Percentiles rank a stretch among this genome's conserved stretches.
Conservation (phyloP, 1,139 yeast genomes). For the Wickerhamiella infanticola region DNA sequence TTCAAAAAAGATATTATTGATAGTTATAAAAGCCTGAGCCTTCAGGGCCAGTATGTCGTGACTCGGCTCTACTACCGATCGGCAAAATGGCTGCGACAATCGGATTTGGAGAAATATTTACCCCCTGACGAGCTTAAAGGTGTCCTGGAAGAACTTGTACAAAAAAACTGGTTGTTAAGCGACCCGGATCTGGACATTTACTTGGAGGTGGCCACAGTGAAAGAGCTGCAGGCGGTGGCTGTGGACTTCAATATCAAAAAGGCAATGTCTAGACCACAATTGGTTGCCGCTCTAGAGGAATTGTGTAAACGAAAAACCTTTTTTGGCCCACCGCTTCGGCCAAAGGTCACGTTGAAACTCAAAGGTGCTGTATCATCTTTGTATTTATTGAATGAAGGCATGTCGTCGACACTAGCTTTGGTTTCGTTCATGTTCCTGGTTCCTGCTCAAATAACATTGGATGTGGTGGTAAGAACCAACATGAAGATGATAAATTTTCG, state of each 20-base stretch:
- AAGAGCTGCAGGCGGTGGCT: slow-evolving; percentile 11
- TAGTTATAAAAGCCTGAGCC: slow-evolving; percentile 5
- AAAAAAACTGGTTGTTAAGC: slow-evolving; percentile 8
- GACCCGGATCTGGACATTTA: slow-evolving; percentile 6
- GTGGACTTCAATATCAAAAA: slow-evolving; percentile 9
- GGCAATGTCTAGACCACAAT: neutral
- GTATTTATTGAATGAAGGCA: slow-evolving; percentile 1
- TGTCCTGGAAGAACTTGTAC: slow-evolving; percentile 6
- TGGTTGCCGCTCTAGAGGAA: slow-evolving; percentile 1
- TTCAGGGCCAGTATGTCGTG: slow-evolving; percentile 11
- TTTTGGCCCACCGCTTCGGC: slow-evolving; percentile 8
- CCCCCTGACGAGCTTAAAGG: slow-evolving; percentile 7
- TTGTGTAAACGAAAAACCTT: slow-evolving; percentile 9
- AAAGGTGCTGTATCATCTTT: neutral
- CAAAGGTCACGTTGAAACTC: slow-evolving; percentile 5
- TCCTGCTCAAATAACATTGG: slow-evolving; percentile 10
- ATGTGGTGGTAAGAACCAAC: slow-evolving; percentile 9
- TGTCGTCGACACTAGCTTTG: slow-evolving; percentile 1
- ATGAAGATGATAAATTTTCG: slow-evolving; percentile 12
- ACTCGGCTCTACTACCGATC: slow-evolving; percentile 13
- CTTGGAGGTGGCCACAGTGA: slow-evolving; percentile 11
- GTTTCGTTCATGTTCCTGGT: slow-evolving; percentile 11
- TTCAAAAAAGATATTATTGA: slow-evolving; percentile 2
- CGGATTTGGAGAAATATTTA: slow-evolving; percentile 13
- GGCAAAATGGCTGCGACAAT: slow-evolving; percentile 11